Evolutionary conservation across 2,329 filamentous ascomycete genomes (phyloP), one percentile per base, ranked within the genome.

Genomic region (Calonectria hawksworthii): DNA sequence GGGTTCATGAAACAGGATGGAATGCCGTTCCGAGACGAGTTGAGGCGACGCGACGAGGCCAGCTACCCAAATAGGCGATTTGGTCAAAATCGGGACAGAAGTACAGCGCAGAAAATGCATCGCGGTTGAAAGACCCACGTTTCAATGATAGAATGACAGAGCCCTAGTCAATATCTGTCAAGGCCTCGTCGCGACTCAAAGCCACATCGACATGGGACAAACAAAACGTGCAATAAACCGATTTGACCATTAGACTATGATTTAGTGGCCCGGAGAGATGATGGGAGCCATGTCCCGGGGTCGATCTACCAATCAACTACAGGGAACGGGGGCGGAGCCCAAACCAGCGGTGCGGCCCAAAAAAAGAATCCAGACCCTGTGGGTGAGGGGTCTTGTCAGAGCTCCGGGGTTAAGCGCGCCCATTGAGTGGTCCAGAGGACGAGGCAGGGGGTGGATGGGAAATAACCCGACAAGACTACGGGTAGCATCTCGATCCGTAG

Each of bases 241-340:
- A 81, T 81, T 81, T 81, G 80, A 79, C 66, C 56, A 59, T 52
- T 63, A 70, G 52, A 32, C 36, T 65, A 66, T 61, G 61, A 51
- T 68, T 50, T 50, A 65, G 61, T 73, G 70, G 73, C 75, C n/a
- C 32, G 36, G 56, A 75, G 74, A 81, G 72, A 79, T 79, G 75
- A 79, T 75, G 79, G 72, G 76, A 73, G 68, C 71, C 52, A 72
- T 54, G 74, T 75, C 73, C 79, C 66, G 73, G 79, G 75, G 78
- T 80, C 68, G 76, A 76, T 79, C 80, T 78, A 61, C 80, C 80
- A 81, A 81, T 81, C 80, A 81, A 75, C 74, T 74, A 28, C 21
- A 72, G 56, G 64, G 75, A 74, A 77, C 41, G 51, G 56, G 79
- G 78, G 73, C 56, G 47, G 71, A 73, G 74, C 59, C 77, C 78